Evolutionary conservation across 1,284 basidiomycete species (phyloP), one percentile per base, ranked within the genome.

Genomic region (Ustilago shanxiensis): DNA sequence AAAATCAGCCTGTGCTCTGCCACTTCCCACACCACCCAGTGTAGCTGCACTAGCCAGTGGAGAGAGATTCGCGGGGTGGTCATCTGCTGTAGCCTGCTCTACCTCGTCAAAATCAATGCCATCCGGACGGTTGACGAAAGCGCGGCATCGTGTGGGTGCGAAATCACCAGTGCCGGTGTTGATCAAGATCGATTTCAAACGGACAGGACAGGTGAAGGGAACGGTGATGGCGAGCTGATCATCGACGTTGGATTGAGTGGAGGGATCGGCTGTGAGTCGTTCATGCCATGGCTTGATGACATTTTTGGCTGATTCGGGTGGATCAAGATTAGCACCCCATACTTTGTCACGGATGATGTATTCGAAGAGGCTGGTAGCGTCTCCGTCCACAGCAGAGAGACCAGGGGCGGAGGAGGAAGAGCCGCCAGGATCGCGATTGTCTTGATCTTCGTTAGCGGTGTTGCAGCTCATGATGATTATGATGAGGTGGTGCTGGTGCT

Each of bases 241-340:
- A 55, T 85, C 83, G 33, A 83, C 83, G 45, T 80, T 80, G 60
- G 81, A 83, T 65, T 85, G 82, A 5, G 77, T 73, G 39, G 55
- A 83, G n/a, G 59, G 65, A 0, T 72, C 63, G 7, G 76, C 55
- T 8, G 78, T 66, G 20, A 78, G 62, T 20, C 83, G 72, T 52
- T 79, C 57, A 59, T 84, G 67, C 84, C 84, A 85, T 3, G 83
- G 84, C 64, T 84, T 85, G 76, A 84, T 77, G 52, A 80, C 80
- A 22, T 68, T 66, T 39, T 76, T 80, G 16, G 80, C 82, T 1
- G 72, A 70, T 50, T 83, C 83, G 20, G 84, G 84, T 16, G 79
- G 80, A 16, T 82, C 75, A 14, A 85, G 62, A 51, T 84, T 84
- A 28, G 79, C 49, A 22, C 83, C 82, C 79, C 78, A 84, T 1